phyloP scores from a whole-genome alignment of 1,139 yeast genomes.

The Yamadazyma triangularis region DNA sequence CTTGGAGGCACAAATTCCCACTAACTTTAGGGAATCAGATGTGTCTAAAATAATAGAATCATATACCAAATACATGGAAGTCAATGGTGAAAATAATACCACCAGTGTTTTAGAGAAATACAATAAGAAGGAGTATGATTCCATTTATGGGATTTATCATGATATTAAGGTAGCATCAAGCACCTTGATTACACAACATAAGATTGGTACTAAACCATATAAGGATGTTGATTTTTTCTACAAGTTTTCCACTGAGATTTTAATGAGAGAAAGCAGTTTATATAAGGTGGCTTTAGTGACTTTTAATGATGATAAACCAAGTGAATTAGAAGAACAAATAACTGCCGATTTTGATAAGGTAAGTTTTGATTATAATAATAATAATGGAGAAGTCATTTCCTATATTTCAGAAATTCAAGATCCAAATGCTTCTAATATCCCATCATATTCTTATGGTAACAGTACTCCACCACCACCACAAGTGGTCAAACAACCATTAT shows the following conservation, averaged over 20 bases:
- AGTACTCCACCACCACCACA: slow-evolving; percentile 20
- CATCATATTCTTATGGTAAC: slow-evolving; percentile 18
- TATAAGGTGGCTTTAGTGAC: no score
- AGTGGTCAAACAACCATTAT: slow-evolving; percentile 53
- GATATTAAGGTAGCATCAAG: slow-evolving; percentile 69
- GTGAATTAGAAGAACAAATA: slow-evolving; percentile 30
- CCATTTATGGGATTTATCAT: slow-evolving; percentile 58
- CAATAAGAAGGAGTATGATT: slow-evolving; percentile 28
- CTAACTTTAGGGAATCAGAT: slow-evolving; percentile 41
- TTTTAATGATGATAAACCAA: slow-evolving; percentile 15
- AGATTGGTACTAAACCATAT: slow-evolving; percentile 57
- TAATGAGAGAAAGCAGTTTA: slow-evolving; percentile 67
- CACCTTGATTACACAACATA: slow-evolving; percentile 41
- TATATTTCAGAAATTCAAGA: slow-evolving; percentile 32
- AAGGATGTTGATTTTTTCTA: slow-evolving; percentile 62
- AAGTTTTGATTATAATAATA: slow-evolving; percentile 51
- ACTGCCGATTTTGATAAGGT: slow-evolving; percentile 62
- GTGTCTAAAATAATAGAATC: slow-evolving; percentile 41
- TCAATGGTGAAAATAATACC: slow-evolving; percentile 14
- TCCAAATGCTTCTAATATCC: slow-evolving; percentile 12
- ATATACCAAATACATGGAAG: slow-evolving; percentile 18
- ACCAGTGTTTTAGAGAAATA: slow-evolving; percentile 21
- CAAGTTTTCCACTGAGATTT: slow-evolving; percentile 63
- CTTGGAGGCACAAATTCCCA: slow-evolving; percentile 39
- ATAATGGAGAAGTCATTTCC: slow-evolving; percentile 59